Evolutionary conservation across 2,329 filamentous ascomycete species (phyloP), one percentile per base, ranked within the genome.

Genomic region (Aureobasidium uvarum): DNA sequence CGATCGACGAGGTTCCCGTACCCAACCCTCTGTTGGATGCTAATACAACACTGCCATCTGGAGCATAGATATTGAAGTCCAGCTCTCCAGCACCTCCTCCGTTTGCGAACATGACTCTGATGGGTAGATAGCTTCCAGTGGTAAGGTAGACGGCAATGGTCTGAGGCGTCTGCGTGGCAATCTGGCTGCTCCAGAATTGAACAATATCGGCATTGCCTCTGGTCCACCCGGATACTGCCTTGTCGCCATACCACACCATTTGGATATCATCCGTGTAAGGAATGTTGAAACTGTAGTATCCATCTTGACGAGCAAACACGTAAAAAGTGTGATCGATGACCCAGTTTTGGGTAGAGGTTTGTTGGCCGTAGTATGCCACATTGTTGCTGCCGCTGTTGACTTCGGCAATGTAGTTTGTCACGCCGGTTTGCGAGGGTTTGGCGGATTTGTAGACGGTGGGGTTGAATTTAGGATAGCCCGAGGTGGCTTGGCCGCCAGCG

Each of bases 301-400:
- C 67, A 48, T 66, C 50, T 36, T 62, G 66, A 20, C 58, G 66
- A 10, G 67, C 67, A 33, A 59, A 68, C 1, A 68, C 5, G 39
- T 68, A 68, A 39, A 68, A 68, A 10, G 63, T 66, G 25, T 68
- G 65, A n/a, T 67, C 66, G 25, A 68, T 36, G 62, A 66, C 67
- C 45, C 64, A 63, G 20, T 43, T 62, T 28, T 56, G 59, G 20
- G 60, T 66, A 18, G 51, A 43, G 43, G 64, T 65, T 20, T 36
- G 46, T 43, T 31, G 41, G 31, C 31, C 33, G n/a, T 58, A 43
- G n/a, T 50, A 48, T 18, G 52, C 48, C n/a, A 52, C 55, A 36
- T 58, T 52, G 23, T 8, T 51, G 46, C 38, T 52, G 33, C 59
- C 59, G 18, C 36, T 20, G 33, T 68, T 68, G 67, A 56, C 62